Evolutionary conservation across 345 rosid species (phyloP), one percentile per base, ranked within the genome.

Genomic region (Linum lewisii): DNA sequence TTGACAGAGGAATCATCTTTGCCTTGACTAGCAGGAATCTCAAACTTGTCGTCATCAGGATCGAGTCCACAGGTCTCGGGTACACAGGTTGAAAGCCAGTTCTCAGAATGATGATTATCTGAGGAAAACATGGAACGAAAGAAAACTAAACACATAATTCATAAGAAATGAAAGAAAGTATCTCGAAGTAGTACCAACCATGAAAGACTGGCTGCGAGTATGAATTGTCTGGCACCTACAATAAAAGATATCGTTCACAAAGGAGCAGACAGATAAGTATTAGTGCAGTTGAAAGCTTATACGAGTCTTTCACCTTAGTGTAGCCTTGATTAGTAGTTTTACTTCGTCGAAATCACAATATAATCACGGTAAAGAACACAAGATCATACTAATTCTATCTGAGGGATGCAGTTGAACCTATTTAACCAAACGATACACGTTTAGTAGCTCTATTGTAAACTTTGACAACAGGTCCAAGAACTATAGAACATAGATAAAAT

Each of bases 51-150:
- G 57, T 76, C 84, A 51, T 51, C 56, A 1, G 81, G 70, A 67
- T 75, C 80, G 51, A 81, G 59, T 51, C 69, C 51, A 19, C 81
- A 82, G 7, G 94, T 84, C 32, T 87, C 85, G 61, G 77, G 81
- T 25, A 54, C 79, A 67, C 80, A 87, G 68, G 85, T 83, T 1
- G 95, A 73, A 68, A 72, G 78, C 90, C 83, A 85, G 50, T 87
- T 79, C 25, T 69, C 61, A n/a, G 83, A 22, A 50, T 79, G 73
- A 54, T 86, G 79, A 73, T 85, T 85, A 66, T 79, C 92, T 87
- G 80, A 62, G 13, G 13, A 42, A 11, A 42, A 42, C 14, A 42
- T 11, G 47, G 47, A 42, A 3, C 47, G 13, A 42, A 38, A 16
- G 18, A 42, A 42, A 6, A 15, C 11, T 42, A 42, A 3, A 42